Base-by-base conservation (phyloP, 306 rosid species). In the Pueraria montana region DNA sequence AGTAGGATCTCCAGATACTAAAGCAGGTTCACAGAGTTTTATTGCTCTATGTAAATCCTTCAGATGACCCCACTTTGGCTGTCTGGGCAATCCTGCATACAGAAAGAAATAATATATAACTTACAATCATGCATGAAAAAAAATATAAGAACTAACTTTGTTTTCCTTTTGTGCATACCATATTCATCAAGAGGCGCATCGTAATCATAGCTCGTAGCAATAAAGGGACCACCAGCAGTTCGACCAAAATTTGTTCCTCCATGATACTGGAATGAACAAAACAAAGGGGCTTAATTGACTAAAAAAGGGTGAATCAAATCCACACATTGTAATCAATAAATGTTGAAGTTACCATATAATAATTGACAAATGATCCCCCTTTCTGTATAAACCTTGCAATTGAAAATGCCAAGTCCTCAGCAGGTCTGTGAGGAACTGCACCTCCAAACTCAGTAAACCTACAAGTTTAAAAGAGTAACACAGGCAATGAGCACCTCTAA, bases 221-320 rank as follows among this genome's bases (percentile, higher is more conserved):
- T 96, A 58, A 96, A 96, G 10, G 99, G 99, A 79, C 99, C 99
- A 46, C 99, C 99, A 70, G 99, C 98, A 34, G 99, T 96, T 86
- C 99, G 91, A 49, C 99, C 99, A 74, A 96, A 96, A 84, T 94
- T 96, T 73, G 99, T 96, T 85, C 99, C 99, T 3, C 99, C 99
- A 0, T 96, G 99, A 65, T 96, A 96, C 99, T 96, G 83, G 27
- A 82, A 90, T 34, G 73, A 84, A 16, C 58, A 75, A 64, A 76
- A 74, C 13, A 80, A 65, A 78, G 17, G 26, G 74, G 71, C 40
- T 83, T 64, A 83, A 68, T 76, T 65, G 16, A 79, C 36, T 27
- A n/a, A 76, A 14, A 82, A 82, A 78, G 20, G 53, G 34, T 18
- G 5, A 52, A 72, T 20, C 55, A 11, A 42, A 74, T 11, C 61